phyloP scores from a whole-genome alignment of 2,329 filamentous ascomycete genomes.

The Fusarium vanettenii region DNA sequence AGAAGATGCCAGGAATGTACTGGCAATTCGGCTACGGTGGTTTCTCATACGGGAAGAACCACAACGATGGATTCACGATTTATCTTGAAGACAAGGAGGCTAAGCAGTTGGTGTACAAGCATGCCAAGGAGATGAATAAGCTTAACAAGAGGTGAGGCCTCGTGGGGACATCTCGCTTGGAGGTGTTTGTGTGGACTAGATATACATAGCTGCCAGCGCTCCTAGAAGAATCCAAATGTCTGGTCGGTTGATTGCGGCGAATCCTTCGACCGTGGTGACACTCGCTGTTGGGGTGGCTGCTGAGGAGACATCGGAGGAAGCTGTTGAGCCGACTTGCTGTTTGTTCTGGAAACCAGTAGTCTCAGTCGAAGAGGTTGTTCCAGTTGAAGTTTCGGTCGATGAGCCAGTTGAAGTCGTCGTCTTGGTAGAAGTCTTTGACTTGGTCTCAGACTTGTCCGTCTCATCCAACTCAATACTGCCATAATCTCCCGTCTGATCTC shows the following conservation, averaged over 20 bases:
- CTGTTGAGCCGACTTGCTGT: slow-evolving; percentile 5
- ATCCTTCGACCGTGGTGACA: background rate
- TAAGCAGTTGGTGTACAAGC: slow-evolving; percentile 55
- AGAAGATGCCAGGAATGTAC: slow-evolving; percentile 65
- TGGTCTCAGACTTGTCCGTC: slow-evolving; percentile 17
- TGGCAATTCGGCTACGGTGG: slow-evolving; percentile 66
- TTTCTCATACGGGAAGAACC: slow-evolving; percentile 65
- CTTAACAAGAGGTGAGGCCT: slow-evolving; percentile 17
- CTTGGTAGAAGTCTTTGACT: background rate
- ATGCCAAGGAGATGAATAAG: slow-evolving; percentile 55
- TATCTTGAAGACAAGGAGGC: slow-evolving; percentile 63
- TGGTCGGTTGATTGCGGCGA: slow-evolving; percentile 11
- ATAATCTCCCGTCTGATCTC: slow-evolving; percentile 40
- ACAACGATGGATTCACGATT: slow-evolving; percentile 68
- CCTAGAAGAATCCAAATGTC: slow-evolving; percentile 17
- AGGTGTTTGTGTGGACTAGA: background rate
- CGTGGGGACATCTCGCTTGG: background rate
- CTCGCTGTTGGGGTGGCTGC: slow-evolving; percentile 4
- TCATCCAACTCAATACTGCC: slow-evolving; percentile 39
- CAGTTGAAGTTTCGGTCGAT: background rate
- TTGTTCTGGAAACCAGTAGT: slow-evolving; percentile 23
- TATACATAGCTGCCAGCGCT: slow-evolving; percentile 4
- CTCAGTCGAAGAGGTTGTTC: background rate
- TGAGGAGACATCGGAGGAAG: background rate
- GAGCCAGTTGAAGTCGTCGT: background rate